Base-by-base conservation (phyloP, 106 monocot genomes). In the Alisma plantagoaquatica region DNA sequence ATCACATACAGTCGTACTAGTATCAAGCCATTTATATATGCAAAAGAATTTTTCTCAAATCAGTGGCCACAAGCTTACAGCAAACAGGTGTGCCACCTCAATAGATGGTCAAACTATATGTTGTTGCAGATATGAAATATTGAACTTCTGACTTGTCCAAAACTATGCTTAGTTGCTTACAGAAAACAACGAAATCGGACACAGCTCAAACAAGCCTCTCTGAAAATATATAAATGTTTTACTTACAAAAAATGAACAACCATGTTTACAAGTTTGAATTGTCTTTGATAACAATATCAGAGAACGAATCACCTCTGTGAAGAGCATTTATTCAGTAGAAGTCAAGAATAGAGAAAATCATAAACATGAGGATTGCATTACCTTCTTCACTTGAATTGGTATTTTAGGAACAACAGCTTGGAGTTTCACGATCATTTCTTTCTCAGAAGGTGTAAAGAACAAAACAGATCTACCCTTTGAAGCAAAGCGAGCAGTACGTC, bases 401-500 rank as follows among this genome's bases (percentile, higher is more conserved):
- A 96, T 96, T 62, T 76, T 96, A 20, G 80, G 72, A 43, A 84
- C 78, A 10, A 70, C 71, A 22, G 75, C 69, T 55, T 81, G 81
- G 27, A 96, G 60, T 53, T 85, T 96, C 57, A 49, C 75, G 19
- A 96, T 46, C 96, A 96, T 96, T 69, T 73, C 62, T 29, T 32
- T 66, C 57, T 96, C 96, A 10, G 84, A 89, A 17, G 96, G 96
- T 20, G 54, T 41, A 26, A 89, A 65, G 46, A 96, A 96, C 27
- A 96, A 63, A 38, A 96, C 51, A 14, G 96, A 78, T 27, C 78
- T 89, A 27, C 96, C 96, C 62, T 71, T 78, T 23, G 75, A 79
- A 48, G 70, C 61, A 43, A 89, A 96, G 43, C 96, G 96, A 15
- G 96, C 96, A 32, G 96, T 96, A 14, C 96, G 96, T 7, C 96